These are phyloP conservation scores for Beauveria bassiana DNA, from an alignment of 2,329 filamentous ascomycete genomes.

Conservation along the genomic window DNA sequence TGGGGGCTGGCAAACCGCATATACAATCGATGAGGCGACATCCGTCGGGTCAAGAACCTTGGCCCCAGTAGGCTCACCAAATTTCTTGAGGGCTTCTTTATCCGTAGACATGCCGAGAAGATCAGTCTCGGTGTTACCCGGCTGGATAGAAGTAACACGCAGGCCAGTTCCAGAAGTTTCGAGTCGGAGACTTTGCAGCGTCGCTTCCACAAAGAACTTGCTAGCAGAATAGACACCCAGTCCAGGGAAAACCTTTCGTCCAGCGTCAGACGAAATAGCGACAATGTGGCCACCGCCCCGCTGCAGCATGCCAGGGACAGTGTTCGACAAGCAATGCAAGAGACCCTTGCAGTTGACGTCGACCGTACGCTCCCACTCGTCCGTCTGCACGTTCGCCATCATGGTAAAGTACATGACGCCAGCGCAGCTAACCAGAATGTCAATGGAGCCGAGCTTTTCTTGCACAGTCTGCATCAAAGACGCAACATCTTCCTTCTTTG, in stretches of 20 bases:
- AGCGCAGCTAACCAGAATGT: constrained; percentile 73
- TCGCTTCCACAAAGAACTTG: constrained; percentile 81
- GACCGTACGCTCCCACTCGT: constrained; percentile 75
- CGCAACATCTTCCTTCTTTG: constrained; percentile 57
- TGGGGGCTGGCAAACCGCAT: constrained; percentile 63
- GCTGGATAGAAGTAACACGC: constrained; percentile 67
- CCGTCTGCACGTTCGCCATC: constrained; percentile 68
- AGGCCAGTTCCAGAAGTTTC: constrained; percentile 70
- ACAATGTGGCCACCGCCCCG: constrained; percentile 67
- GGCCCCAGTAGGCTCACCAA: constrained; percentile 65
- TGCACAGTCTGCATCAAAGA: constrained; percentile 52
- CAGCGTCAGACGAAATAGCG: constrained; percentile 75
- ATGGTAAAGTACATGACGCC: constrained; percentile 87
- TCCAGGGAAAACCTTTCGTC: constrained; percentile 74
- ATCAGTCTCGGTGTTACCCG: constrained; percentile 68
- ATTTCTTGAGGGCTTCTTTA: constrained; percentile 68
- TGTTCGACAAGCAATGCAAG: constrained; percentile 61
- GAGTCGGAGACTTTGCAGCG: constrained; percentile 64
- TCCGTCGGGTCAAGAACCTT: constrained; percentile 68
- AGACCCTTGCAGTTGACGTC: constrained; percentile 84
- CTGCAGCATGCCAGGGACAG: constrained; percentile 63
- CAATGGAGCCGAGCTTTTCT: constrained; percentile 60
- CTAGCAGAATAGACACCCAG: constrained; percentile 74
- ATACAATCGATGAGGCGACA: constrained; percentile 65
- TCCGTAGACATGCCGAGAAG: constrained; percentile 70